Evolutionary conservation across 2,329 filamentous ascomycete species (phyloP).

Genomic region (Botrytis tulipae): DNA sequence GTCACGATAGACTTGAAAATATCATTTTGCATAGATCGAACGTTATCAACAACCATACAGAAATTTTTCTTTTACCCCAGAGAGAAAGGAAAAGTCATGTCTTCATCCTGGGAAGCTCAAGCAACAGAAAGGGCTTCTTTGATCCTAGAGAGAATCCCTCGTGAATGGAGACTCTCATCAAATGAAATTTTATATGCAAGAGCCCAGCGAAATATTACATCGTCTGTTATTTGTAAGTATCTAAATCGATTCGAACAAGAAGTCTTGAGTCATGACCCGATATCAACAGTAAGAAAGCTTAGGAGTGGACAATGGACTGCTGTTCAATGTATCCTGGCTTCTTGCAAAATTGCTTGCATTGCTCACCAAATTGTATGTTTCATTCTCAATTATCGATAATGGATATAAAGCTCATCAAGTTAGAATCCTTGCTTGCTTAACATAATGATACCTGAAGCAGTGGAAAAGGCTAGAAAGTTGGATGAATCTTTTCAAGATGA

Average conservation of each 20-base stretch:
- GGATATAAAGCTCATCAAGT: background rate
- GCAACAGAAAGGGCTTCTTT: slow-evolving; percentile 12
- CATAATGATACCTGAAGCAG: slow-evolving; percentile 36
- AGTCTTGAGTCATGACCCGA: slow-evolving; percentile 56
- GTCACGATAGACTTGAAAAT: too few species aligned
- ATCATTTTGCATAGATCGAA: background rate
- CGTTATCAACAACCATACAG: background rate
- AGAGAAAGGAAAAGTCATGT: background rate
- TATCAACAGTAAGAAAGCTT: slow-evolving; percentile 51
- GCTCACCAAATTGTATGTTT: slow-evolving; percentile 50
- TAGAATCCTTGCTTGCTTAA: slow-evolving; percentile 55
- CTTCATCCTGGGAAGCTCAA: background rate
- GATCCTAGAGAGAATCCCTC: slow-evolving; percentile 6
- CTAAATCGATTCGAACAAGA: slow-evolving; percentile 33
- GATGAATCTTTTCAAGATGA: slow-evolving; percentile 43
- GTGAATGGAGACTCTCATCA: slow-evolving; percentile 5
- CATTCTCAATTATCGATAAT: slow-evolving; percentile 27
- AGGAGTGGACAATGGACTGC: slow-evolving; percentile 53
- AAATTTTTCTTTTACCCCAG: background rate
- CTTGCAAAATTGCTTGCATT: slow-evolving; percentile 51
- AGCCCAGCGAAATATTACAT: background rate
- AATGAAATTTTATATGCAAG: slow-evolving; percentile 1
- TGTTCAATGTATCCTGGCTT: slow-evolving; percentile 49
- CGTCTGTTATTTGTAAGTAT: slow-evolving; percentile 38
- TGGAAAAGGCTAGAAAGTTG: slow-evolving; percentile 43